These are phyloP conservation scores for Hirsutella rhossiliensis DNA, from an alignment of 2,329 filamentous ascomycete species.

Conservation along the genomic window DNA sequence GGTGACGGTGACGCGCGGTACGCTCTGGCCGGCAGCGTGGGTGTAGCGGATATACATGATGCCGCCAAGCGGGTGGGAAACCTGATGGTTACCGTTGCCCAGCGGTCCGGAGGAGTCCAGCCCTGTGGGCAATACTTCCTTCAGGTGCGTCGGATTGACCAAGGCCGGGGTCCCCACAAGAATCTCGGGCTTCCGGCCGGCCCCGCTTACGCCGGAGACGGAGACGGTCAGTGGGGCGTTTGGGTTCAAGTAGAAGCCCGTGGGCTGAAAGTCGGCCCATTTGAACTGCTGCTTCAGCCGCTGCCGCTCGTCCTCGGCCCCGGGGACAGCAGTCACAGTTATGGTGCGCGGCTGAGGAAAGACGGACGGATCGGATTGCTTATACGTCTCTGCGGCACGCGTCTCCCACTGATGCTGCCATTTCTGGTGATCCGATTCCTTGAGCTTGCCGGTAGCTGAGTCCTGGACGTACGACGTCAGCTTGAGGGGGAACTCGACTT, in stretches of 20 bases:
- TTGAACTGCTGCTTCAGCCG: background rate
- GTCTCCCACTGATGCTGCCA: background rate
- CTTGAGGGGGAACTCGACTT: background rate
- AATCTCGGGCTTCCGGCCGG: background rate
- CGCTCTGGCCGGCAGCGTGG: background rate
- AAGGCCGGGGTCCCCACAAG: constrained; percentile 1
- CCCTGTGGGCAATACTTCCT: background rate
- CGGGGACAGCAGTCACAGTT: background rate
- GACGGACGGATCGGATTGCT: background rate
- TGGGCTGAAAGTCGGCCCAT: constrained; percentile 3
- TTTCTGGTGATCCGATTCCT: background rate
- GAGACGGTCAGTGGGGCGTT: background rate
- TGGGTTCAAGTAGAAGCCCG: constrained; percentile 1
- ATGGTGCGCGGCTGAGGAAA: background rate
- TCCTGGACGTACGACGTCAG: background rate
- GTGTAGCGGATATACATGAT: constrained; percentile 5
- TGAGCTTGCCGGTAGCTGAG: background rate
- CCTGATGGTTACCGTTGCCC: background rate
- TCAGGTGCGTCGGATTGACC: background rate
- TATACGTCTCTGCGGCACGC: background rate
- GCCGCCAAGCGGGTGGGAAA: background rate
- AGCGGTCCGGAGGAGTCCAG: background rate
- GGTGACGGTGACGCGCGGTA: background rate
- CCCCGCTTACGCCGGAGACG: background rate
- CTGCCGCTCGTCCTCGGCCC: background rate